phyloP scores from a whole-genome alignment of 2,329 filamentous ascomycete species.

The Fusarium scirpi region DNA sequence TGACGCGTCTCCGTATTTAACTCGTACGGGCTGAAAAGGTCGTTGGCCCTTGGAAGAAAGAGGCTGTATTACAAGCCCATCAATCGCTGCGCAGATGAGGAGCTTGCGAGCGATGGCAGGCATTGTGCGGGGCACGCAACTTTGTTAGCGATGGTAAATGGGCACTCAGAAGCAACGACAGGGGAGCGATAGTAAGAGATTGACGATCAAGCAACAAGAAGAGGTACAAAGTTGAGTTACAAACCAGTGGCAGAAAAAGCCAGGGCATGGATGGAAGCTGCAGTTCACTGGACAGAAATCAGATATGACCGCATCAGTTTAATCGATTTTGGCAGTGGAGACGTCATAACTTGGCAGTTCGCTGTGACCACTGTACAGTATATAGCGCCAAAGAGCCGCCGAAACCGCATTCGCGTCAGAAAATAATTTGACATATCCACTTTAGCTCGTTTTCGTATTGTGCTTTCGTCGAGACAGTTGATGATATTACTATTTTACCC shows the following conservation, averaged over 20 bases:
- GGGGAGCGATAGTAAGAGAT: slow-evolving; percentile 2
- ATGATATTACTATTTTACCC: slow-evolving; percentile 41
- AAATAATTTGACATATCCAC: slow-evolving; percentile 31
- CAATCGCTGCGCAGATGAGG: slow-evolving; percentile 81
- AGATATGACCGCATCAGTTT: slow-evolving; percentile 43
- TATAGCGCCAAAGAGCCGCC: slow-evolving; percentile 27
- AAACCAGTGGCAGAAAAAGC: slow-evolving; percentile 5
- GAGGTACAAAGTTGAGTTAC: slow-evolving; percentile 6
- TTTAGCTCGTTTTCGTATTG: slow-evolving; percentile 41
- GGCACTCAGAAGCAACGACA: slow-evolving; percentile 24
- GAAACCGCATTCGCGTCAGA: slow-evolving; percentile 42
- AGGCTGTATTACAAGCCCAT: slow-evolving; percentile 85
- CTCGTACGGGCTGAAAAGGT: slow-evolving; percentile 68
- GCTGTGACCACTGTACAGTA: slow-evolving; percentile 13
- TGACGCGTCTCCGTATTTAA: slow-evolving; percentile 75
- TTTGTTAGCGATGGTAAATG: slow-evolving; percentile 14
- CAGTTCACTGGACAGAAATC: slow-evolving; percentile 29
- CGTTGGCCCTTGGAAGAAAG: slow-evolving; percentile 70
- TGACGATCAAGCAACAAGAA: slow-evolving; percentile 7
- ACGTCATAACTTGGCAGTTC: slow-evolving; percentile 43
- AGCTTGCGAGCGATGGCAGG: slow-evolving; percentile 83
- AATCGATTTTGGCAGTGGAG: slow-evolving; percentile 32
- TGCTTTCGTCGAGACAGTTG: slow-evolving; percentile 34
- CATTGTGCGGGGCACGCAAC: slow-evolving; percentile 63
- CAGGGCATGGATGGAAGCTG: slow-evolving; percentile 5